Evolutionary conservation across 139 green algal species (phyloP).

Genomic region (Chlamydomonas sp.): DNA sequence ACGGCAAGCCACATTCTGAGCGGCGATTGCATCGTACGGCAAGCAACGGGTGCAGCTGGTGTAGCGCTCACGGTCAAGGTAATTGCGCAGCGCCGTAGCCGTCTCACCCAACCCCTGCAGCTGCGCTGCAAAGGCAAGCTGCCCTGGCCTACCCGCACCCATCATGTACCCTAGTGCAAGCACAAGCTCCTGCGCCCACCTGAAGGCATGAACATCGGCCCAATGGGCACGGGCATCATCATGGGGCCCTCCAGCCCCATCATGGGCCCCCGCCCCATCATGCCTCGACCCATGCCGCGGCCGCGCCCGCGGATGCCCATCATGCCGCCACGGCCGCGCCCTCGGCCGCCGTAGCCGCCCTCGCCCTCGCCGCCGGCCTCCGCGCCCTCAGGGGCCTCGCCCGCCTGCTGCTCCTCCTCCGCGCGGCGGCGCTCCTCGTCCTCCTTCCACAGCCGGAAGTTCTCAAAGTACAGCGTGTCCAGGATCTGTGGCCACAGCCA

Average conservation of each 20-base stretch:
- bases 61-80: too few relatives aligned
- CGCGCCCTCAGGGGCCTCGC: slow-evolving; percentile 15
- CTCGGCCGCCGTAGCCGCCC: slow-evolving; percentile 39
- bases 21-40: too few relatives aligned
- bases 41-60: too few relatives aligned
- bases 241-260: slow-evolving; percentile 51
- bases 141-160: too few relatives aligned
- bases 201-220: slow-evolving; percentile 54
- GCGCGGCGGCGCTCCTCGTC: slow-evolving; percentile 52
- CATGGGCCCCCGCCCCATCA: slow-evolving; percentile 36
- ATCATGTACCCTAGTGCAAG: neutral
- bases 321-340: slow-evolving; percentile 38
- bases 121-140: too few relatives aligned
- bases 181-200: slow-evolving; percentile 14
- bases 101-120: too few relatives aligned
- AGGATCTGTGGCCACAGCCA: slow-evolving; percentile 45
- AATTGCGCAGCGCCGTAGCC: too few relatives aligned
- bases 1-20: too few relatives aligned
- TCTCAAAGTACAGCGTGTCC: slow-evolving; percentile 76
- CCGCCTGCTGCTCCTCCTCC: slow-evolving; percentile 39
- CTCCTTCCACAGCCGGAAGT: slow-evolving; percentile 65
- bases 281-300: slow-evolving; percentile 20
- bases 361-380: slow-evolving; percentile 30
- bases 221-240: slow-evolving; percentile 51
- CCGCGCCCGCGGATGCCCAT: slow-evolving; percentile 19